phyloP scores from a whole-genome alignment of 2,329 filamentous ascomycete genomes.

The Albophoma yamanashiensis region DNA sequence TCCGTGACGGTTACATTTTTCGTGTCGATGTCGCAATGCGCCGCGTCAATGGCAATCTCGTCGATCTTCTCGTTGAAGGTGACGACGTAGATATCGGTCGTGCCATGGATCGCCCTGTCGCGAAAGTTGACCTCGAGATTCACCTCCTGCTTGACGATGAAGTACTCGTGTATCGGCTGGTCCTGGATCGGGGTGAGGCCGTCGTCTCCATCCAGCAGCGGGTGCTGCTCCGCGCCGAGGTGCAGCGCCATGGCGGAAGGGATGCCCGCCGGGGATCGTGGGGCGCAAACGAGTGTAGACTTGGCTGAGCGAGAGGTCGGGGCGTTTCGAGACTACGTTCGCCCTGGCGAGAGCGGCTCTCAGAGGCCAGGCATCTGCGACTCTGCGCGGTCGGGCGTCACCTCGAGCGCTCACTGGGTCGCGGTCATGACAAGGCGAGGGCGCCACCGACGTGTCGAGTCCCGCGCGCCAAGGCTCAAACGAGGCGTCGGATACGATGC shows the following conservation, averaged over 20 bases:
- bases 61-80: constrained; percentile 47
- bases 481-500: neutral
- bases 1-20: constrained; percentile 40
- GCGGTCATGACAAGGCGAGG: neutral
- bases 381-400: neutral
- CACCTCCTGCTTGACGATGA: constrained; percentile 74
- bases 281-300: neutral
- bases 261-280: too few relatives aligned
- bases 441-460: neutral
- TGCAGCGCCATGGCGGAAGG: constrained; percentile 3
- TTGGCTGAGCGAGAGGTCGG: neutral
- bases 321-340: neutral
- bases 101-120: constrained; percentile 62
- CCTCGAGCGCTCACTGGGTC: neutral
- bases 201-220: constrained; percentile 19
- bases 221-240: constrained; percentile 9
- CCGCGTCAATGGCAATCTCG: constrained; percentile 49
- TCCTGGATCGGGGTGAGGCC: constrained; percentile 23
- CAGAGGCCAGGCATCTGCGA: neutral
- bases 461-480: neutral
- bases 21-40: constrained; percentile 48
- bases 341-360: neutral
- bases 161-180: constrained; percentile 26
- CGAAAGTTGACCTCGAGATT: constrained; percentile 83
- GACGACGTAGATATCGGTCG: constrained; percentile 71